Percentiles rank a stretch among this genome's conserved stretches.
Conservation (phyloP, 768 basidiomycete species). For the Mycena haematopus region DNA sequence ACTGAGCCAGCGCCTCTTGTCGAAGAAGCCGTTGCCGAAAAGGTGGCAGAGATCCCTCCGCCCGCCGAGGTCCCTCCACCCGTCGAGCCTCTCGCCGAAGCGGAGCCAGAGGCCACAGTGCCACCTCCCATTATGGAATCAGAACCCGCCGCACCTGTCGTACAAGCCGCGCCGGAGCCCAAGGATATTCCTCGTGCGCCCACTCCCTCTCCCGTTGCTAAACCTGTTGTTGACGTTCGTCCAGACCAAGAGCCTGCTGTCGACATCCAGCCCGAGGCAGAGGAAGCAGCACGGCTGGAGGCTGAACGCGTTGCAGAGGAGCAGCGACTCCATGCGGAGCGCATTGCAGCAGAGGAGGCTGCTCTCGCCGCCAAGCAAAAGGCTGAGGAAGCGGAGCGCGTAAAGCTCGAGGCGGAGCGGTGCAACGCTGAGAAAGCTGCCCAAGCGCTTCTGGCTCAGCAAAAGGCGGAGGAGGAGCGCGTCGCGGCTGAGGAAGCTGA, state of each 20-base stretch:
- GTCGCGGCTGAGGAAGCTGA: conserved; percentile 6
- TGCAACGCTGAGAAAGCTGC: neutral
- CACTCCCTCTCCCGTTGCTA: neutral
- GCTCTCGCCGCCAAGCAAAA: too few species aligned
- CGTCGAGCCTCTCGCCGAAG: neutral
- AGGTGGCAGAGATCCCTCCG: too few species aligned
- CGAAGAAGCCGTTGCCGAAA: neutral
- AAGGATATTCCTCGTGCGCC: conserved; percentile 1
- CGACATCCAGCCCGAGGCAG: neutral
- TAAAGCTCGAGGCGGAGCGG: neutral
- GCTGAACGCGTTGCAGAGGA: conserved; percentile 1
- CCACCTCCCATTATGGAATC: neutral
- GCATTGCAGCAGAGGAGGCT: neutral
- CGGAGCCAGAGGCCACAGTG: neutral
- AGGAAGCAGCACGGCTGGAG: neutral
- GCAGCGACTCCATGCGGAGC: neutral
- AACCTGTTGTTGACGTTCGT: neutral
- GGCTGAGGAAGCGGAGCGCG: neutral
- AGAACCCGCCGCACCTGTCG: neutral
- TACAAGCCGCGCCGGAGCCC: neutral
- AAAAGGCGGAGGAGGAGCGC: conserved; percentile 4
- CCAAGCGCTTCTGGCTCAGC: neutral
- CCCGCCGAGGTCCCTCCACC: too few species aligned
- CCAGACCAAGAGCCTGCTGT: neutral
- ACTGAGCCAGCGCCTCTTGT: conserved; percentile 9